These are phyloP conservation scores for Trypanosomatidae sp. DNA, from an alignment of 208 protist species.

Conservation along the genomic window DNA sequence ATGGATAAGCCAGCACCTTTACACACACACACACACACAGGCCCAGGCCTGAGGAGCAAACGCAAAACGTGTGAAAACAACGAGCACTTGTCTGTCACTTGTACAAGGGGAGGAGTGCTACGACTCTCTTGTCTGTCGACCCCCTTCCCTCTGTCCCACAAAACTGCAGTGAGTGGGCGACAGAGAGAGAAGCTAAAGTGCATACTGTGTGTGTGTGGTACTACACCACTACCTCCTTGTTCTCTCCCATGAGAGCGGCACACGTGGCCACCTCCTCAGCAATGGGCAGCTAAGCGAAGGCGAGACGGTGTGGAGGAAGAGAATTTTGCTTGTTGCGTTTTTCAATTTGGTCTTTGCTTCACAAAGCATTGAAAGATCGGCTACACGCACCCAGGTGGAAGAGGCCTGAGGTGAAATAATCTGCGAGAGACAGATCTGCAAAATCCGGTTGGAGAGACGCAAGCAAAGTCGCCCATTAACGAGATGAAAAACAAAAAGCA, in stretches of 20 bases:
- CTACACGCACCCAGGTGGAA: not conserved
- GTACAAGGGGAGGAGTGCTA: not conserved
- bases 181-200: not conserved
- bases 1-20: not conserved
- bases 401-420: not conserved
- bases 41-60: not conserved
- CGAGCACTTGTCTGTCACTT: not conserved
- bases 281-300: not conserved
- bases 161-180: not conserved
- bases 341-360: not conserved
- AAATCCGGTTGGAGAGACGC: not conserved
- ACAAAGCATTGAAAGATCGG: not conserved
- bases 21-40: conserved; percentile 6
- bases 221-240: no score
- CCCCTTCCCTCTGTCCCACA: not conserved
- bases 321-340: not conserved
- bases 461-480: no score
- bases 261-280: no score
- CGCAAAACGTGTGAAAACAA: not conserved
- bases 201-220: not conserved
- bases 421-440: conserved; percentile 1
- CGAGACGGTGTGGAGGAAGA: not conserved
- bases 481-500: conserved; percentile 16
- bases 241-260: no score
- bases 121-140: not conserved